Conservation (phyloP, 306 rosid species). For the Ormosia semicastrata region DNA sequence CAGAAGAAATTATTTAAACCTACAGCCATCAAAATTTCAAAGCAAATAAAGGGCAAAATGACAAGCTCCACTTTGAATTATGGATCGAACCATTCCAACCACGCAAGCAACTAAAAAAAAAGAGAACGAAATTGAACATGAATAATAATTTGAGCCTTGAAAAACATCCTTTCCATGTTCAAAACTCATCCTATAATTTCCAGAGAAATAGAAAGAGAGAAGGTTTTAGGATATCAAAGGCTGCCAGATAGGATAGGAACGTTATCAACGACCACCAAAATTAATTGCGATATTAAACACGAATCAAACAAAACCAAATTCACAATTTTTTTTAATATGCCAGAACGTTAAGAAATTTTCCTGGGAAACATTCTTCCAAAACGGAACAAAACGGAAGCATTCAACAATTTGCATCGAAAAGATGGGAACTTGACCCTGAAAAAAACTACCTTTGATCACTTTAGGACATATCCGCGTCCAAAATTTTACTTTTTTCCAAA, state of each 20-base stretch:
- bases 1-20: neutral
- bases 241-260: neutral
- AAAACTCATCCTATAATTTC: neutral
- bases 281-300: neutral
- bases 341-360: neutral
- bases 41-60: conserved; percentile 36
- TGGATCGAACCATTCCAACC: conserved; percentile 30
- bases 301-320: neutral
- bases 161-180: neutral
- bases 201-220: neutral
- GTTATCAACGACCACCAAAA: neutral
- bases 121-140: neutral
- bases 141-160: neutral
- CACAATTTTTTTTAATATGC: neutral
- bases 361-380: neutral
- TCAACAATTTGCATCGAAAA: neutral
- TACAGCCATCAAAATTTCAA: conserved; percentile 20
- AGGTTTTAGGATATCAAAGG: neutral
- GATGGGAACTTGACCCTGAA: conserved; percentile 3
- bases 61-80: conserved; percentile 29
- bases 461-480: conserved; percentile 19
- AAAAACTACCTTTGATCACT: conserved; percentile 7
- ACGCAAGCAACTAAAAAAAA: conserved; percentile 1
- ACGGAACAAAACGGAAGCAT: neutral
- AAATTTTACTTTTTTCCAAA: neutral